These are phyloP conservation scores for Coprinopsis strossmayeri DNA, from an alignment of 768 basidiomycete genomes.

Conservation along the genomic window DNA sequence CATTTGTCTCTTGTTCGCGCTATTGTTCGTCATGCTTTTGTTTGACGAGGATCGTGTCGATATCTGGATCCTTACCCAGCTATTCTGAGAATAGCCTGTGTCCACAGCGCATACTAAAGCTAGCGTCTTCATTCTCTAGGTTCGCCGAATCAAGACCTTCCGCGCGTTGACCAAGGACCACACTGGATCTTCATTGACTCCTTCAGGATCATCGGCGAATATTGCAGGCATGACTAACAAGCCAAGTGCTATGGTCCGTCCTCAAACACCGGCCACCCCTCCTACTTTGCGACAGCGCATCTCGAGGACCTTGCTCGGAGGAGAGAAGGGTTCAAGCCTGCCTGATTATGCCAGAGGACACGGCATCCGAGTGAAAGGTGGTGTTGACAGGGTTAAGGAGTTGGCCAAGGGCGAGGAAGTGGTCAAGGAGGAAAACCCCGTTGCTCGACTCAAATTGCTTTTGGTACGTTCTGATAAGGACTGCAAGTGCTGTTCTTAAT, in stretches of 20 bases:
- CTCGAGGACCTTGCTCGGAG: conserved; percentile 22
- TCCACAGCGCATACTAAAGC: too few relatives aligned
- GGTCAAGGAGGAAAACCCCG: conserved; percentile 64
- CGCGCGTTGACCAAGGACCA: conserved; percentile 35
- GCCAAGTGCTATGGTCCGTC: conserved; percentile 26
- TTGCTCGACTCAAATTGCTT: conserved; percentile 82
- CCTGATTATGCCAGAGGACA: conserved; percentile 19
- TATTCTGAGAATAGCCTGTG: too few relatives aligned
- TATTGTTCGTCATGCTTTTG: too few relatives aligned
- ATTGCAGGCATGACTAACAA: conserved; percentile 14
- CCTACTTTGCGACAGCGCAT: conserved; percentile 27
- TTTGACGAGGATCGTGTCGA: too few relatives aligned
- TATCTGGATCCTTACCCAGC: too few relatives aligned
- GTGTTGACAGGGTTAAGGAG: conserved; percentile 12
- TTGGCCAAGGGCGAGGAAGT: conserved; percentile 24
- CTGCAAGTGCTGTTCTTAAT: neutral
- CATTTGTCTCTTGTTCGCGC: too few relatives aligned
- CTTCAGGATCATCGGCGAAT: conserved; percentile 16
- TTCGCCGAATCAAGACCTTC: conserved; percentile 62
- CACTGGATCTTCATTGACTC: conserved; percentile 23
- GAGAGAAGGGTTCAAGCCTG: conserved; percentile 35
- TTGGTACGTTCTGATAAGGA: conserved; percentile 46
- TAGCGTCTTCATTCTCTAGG: conserved; percentile 31
- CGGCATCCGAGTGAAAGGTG: conserved; percentile 12
- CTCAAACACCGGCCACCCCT: conserved; percentile 18